Base-by-base conservation (phyloP, 495 filamentous ascomycete genomes). In the Penicillium ucsense region DNA sequence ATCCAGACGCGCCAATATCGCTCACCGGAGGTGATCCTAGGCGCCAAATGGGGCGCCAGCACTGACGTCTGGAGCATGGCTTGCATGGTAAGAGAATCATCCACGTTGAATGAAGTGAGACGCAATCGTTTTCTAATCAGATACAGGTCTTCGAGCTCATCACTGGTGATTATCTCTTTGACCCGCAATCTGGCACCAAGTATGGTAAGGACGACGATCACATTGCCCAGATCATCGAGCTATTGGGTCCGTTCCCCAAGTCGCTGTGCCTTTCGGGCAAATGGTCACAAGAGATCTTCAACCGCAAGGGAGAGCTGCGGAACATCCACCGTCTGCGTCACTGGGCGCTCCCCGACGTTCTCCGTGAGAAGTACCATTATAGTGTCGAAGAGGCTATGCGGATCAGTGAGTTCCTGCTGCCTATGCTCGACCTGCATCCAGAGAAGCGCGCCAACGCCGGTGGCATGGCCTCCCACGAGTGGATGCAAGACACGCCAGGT, bases 31-130 rank as follows among this genome's bases (percentile, higher is more conserved):
- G 92, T 99, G 30, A 97, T 99, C 38, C 69, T 99, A 11, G 92
- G 92, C 37, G 82, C 89, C 1, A 97, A 96, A 70, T 99, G 92
- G 92, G 92, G 92, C 43, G 92, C 92, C 4, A 97, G 92, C 60
- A 97, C 92, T 2, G 92, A 99, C 63, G 84, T 99, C 11, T 99
- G 92, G 92, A 97, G 94, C 68, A 99, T 99, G 92, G 88, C 94
- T 27, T 86, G 86, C 54, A 99, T 99, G 92, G 94, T 97, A 33
- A 43, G 20, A 20, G 41, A 33, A 7, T 74, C 45, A 77, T 57
- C 3, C 11, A n/a, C 35, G 6, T 6, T 3, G 6, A 10, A 10
- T 8, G 33, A 32, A n/a, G 9, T 5, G n/a, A 12, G 10, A 35
- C 30, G 12, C 4, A 9, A 11, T 39, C 11, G 7, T 11, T 8